Percentiles rank a stretch among this genome's conserved stretches.
Evolutionary conservation across 805 yeast genomes (phyloP).

Genomic region (Lachancea meyersii): DNA sequence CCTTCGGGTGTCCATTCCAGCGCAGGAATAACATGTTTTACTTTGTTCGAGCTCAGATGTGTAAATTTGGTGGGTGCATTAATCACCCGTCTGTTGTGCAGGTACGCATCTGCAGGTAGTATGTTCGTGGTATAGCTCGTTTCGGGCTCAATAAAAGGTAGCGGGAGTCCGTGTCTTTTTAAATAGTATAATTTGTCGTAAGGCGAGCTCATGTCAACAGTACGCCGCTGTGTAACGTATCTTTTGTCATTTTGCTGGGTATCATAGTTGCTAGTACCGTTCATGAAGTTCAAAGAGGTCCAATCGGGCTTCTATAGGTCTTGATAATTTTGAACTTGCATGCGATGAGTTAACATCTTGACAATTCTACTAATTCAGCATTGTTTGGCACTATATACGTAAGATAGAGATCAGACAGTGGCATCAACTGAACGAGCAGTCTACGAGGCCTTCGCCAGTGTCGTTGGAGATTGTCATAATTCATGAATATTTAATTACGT

Average conservation of each 20-base stretch:
- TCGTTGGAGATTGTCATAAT: too few species aligned
- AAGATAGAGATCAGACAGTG: too few species aligned
- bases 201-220: conserved; percentile 31
- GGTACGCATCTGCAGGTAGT: conserved; percentile 28
- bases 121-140: conserved; percentile 27
- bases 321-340: too few species aligned
- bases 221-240: conserved; percentile 29
- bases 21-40: conserved; percentile 82
- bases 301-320: background rate
- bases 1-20: conserved; percentile 98
- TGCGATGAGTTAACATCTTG: too few species aligned
- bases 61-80: conserved; percentile 78
- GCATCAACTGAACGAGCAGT: too few species aligned
- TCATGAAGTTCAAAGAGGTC: conserved; percentile 1
- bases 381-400: too few species aligned
- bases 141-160: conserved; percentile 29
- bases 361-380: too few species aligned
- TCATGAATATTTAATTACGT: too few species aligned
- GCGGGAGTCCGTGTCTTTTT: conserved; percentile 25
- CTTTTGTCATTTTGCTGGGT: conserved; percentile 16
- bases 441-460: too few species aligned
- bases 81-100: conserved; percentile 32
- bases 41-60: conserved; percentile 85
- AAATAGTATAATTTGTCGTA: conserved; percentile 25
- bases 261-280: background rate